These are phyloP conservation scores for Leonotis leonurus DNA, from an alignment of 257 asterid species.

Conservation along the genomic window DNA sequence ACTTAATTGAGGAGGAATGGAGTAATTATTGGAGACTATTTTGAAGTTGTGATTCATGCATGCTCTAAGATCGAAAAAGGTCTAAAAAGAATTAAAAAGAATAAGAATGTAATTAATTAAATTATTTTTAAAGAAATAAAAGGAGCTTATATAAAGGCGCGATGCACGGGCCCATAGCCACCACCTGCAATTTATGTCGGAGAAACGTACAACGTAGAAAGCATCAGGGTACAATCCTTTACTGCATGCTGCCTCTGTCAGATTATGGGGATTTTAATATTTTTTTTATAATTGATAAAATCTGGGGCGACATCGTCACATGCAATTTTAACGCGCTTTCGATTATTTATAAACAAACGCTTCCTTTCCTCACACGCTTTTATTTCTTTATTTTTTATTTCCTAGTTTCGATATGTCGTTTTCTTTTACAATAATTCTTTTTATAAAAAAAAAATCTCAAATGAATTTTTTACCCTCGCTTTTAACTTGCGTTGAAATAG, in stretches of 20 bases:
- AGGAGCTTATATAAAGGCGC: slow-evolving; percentile 17
- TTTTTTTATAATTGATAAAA: not conserved
- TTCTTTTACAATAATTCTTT: not conserved
- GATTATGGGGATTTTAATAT: not conserved
- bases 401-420: not conserved
- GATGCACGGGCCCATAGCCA: slow-evolving; percentile 21
- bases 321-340: slow-evolving; percentile 45
- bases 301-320: slow-evolving; percentile 27
- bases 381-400: not conserved
- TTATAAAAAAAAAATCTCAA: no score
- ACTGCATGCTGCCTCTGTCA: slow-evolving; percentile 21
- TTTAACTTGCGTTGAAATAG: not conserved
- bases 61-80: not conserved
- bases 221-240: slow-evolving; percentile 19
- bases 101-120: not conserved
- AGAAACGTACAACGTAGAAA: slow-evolving; percentile 18
- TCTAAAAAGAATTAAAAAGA: not conserved
- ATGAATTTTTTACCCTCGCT: not conserved
- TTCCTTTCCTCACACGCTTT: slow-evolving; percentile 25
- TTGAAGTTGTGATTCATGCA: not conserved
- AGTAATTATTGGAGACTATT: no score
- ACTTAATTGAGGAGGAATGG: no score
- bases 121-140: not conserved
- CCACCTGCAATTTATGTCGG: slow-evolving; percentile 20
- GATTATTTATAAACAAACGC: not conserved